phyloP scores from a whole-genome alignment of 148 eudicot genomes.

The Vaccinium darrowii region DNA sequence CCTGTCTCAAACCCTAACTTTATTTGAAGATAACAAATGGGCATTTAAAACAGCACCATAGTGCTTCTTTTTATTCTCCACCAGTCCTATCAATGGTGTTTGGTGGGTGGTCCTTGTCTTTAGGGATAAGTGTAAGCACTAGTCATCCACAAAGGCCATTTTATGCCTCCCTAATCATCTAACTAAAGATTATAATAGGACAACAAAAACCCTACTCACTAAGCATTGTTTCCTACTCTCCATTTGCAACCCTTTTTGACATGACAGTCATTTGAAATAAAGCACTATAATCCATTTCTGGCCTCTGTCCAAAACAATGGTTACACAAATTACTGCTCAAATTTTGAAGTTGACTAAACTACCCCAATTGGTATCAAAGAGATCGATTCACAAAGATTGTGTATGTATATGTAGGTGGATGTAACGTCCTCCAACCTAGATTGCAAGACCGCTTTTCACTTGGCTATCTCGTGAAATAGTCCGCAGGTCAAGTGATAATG shows the following conservation, averaged over 20 bases:
- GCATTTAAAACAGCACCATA: slow-evolving; percentile 8
- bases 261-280: neutral
- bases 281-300: neutral
- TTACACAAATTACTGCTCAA: neutral
- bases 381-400: too few species aligned
- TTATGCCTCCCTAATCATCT: slow-evolving; percentile 23
- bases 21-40: slow-evolving; percentile 2
- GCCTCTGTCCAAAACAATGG: neutral
- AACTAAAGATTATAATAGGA: slow-evolving; percentile 16
- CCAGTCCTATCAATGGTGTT: slow-evolving; percentile 70
- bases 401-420: neutral
- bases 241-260: slow-evolving; percentile 21
- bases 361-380: neutral
- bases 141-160: slow-evolving; percentile 32
- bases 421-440: neutral
- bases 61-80: slow-evolving; percentile 67
- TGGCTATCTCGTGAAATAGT: neutral
- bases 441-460: neutral
- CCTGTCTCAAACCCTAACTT: slow-evolving; percentile 23
- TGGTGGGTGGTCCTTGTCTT: slow-evolving; percentile 64
- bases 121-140: slow-evolving; percentile 55
- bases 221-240: slow-evolving; percentile 22
- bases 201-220: slow-evolving; percentile 21
- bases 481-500: neutral
- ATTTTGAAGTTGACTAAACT: neutral